Base-by-base conservation (phyloP, 2,329 filamentous ascomycete species). In the Talaromyces albobiverticillius region DNA sequence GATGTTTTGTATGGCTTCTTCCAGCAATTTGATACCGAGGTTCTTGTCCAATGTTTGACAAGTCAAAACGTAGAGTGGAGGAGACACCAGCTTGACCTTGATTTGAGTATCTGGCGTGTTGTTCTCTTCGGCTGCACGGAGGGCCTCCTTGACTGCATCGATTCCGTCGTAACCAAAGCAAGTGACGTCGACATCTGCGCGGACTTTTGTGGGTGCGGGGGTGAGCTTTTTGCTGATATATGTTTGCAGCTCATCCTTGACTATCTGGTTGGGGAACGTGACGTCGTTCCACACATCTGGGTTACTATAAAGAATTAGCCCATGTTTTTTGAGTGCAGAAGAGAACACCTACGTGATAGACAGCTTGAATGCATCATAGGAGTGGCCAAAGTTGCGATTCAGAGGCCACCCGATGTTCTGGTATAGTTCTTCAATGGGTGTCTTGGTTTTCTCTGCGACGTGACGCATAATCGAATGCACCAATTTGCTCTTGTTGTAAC, bases 401-500 rank as follows among this genome's bases (percentile, higher is more conserved):
- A 99, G 79, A 48, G 95, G 94, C 95, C 95, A 99, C 61, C 86
- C 90, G 71, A 99, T 96, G 63, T 81, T 86, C 81, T 96, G 87
- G 77, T 99, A 99, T 55, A 99, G 83, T 50, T 86, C 83, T 80
- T 97, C 90, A 68, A 99, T 95, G n/a, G 93, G 92, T 26, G 86
- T 89, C 70, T 89, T 86, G 41, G 91, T 95, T 83, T 96, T 96
- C 79, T 99, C 92, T 62, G 94, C 93, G 59, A 99, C 94, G 74
- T 99, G 94, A 73, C 93, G 88, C 89, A 99, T 93, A 76, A 99
- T 96, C 52, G 90, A 95, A 77, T 99, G 94, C 38, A 97, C 94
- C 81, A 96, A 95, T 82, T 99, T 99, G 80, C 90, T 90, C 86
- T 99, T 99, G 84, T 99, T 99, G 83, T 96, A 99, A 65, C 94